A percentile compares a stretch with the other conserved stretches of the same genome.
Evolutionary conservation across 805 yeast genomes (phyloP).

Genomic region (Yarrowia sp.): DNA sequence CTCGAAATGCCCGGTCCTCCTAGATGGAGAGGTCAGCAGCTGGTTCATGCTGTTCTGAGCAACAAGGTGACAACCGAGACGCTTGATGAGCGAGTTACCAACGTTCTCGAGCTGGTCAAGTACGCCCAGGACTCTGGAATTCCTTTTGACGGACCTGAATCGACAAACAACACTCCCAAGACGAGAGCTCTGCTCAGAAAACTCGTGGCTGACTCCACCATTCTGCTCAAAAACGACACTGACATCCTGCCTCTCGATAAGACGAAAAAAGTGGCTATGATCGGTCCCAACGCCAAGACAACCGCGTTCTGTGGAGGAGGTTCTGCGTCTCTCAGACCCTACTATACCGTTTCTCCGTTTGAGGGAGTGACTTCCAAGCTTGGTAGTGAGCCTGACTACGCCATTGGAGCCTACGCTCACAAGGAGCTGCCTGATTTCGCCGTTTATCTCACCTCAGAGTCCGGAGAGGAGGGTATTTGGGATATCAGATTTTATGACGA

Average conservation of each 20-base stretch:
- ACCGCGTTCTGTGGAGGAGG: slow-evolving; percentile 68
- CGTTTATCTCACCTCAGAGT: slow-evolving; percentile 38
- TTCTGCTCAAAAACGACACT: slow-evolving; percentile 62
- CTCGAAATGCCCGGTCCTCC: slow-evolving; percentile 74
- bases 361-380: slow-evolving; percentile 13
- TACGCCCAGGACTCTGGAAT: slow-evolving; percentile 55
- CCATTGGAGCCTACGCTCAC: slow-evolving; percentile 43
- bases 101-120: slow-evolving; percentile 58
- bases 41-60: slow-evolving; percentile 54
- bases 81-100: slow-evolving; percentile 58
- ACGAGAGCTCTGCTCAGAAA: slow-evolving; percentile 55
- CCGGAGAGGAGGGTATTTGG: slow-evolving; percentile 41
- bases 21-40: slow-evolving; percentile 54
- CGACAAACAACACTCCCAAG: slow-evolving; percentile 57
- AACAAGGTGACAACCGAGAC: slow-evolving; percentile 54
- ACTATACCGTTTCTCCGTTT: slow-evolving; percentile 52
- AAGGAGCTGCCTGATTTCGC: slow-evolving; percentile 51
- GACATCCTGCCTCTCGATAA: slow-evolving; percentile 58
- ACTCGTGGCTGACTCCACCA: slow-evolving; percentile 61
- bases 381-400: slow-evolving; percentile 7
- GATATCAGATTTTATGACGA: slow-evolving; percentile 36
- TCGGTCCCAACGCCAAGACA: slow-evolving; percentile 65
- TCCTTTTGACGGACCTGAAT: slow-evolving; percentile 53
- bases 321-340: slow-evolving; percentile 60
- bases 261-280: slow-evolving; percentile 56